A percentile compares a stretch with the other conserved stretches of the same genome.
phyloP scores from a whole-genome alignment of 345 rosid species.

The Jatropha curcas region DNA sequence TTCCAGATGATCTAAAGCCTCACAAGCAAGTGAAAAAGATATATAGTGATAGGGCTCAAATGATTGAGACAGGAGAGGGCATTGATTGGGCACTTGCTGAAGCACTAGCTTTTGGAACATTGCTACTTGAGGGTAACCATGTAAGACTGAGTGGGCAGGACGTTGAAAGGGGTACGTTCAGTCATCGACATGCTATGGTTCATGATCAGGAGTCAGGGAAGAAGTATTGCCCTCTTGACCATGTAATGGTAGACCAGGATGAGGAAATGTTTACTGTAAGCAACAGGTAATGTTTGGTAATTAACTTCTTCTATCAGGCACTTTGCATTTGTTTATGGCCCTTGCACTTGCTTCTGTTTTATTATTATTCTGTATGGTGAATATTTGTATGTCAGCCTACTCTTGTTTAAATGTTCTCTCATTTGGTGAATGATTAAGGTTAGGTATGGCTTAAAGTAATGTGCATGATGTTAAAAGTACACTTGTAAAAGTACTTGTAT shows the following conservation, averaged over 20 bases:
- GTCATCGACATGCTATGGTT: conserved; percentile 72
- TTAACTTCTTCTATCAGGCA: no score
- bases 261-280: conserved; percentile 89
- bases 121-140: conserved; percentile 83
- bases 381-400: no score
- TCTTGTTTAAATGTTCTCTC: no score
- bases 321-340: not conserved
- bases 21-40: conserved; percentile 76
- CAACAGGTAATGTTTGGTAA: conserved; percentile 54
- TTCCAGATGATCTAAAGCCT: conserved; percentile 71
- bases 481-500: no score
- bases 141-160: conserved; percentile 88
- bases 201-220: conserved; percentile 79
- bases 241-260: conserved; percentile 63
- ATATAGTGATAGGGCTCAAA: conserved; percentile 61
- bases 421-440: no score
- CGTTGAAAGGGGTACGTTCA: conserved; percentile 89
- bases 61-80: conserved; percentile 80
- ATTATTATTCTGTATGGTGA: no score
- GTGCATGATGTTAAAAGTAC: no score
- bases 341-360: not conserved
- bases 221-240: conserved; percentile 74
- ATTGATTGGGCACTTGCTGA: conserved; percentile 87
- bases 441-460: no score
- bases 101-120: conserved; percentile 77